phyloP scores from a whole-genome alignment of 2,329 filamentous ascomycete genomes.

The Colletotrichum tropicale region DNA sequence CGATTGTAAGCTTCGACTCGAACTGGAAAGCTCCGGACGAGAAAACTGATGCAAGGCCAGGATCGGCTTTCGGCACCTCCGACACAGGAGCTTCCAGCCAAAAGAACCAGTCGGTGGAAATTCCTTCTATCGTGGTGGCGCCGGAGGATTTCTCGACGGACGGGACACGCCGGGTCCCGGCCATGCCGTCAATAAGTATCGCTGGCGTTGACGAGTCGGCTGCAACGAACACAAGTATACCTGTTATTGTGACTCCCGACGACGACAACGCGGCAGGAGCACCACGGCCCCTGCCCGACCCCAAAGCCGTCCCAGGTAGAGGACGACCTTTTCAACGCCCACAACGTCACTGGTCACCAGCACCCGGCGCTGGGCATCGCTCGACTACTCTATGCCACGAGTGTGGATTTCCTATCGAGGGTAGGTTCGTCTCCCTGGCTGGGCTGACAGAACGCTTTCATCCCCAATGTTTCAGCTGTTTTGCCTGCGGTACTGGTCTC shows the following conservation, averaged over 20 bases:
- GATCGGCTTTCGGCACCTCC: slow-evolving; percentile 3
- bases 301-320: slow-evolving; percentile 30
- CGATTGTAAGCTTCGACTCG: slow-evolving; percentile 95
- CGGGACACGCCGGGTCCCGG: slow-evolving; percentile 31
- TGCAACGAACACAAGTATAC: slow-evolving; percentile 1
- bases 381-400: slow-evolving; percentile 71
- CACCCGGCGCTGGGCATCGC: slow-evolving; percentile 35
- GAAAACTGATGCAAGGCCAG: slow-evolving; percentile 69
- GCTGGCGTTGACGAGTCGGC: slow-evolving; percentile 28
- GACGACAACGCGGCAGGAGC: slow-evolving; percentile 26
- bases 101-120: slow-evolving; percentile 43
- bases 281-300: slow-evolving; percentile 53
- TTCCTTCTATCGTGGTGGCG: slow-evolving; percentile 62
- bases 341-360: slow-evolving; percentile 65
- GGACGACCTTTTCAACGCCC: slow-evolving; percentile 43
- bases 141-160: slow-evolving; percentile 43
- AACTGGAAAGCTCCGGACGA: slow-evolving; percentile 78
- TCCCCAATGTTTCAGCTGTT: slow-evolving; percentile 90
- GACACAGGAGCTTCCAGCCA: slow-evolving; percentile 41
- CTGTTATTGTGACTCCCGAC: slow-evolving; percentile 52
- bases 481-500: slow-evolving; percentile 83
- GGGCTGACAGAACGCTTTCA: slow-evolving; percentile 81
- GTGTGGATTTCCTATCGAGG: slow-evolving; percentile 84
- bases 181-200: slow-evolving; percentile 50
- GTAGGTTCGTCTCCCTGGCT: slow-evolving; percentile 84